Base-by-base conservation (phyloP, 768 basidiomycete species). In the Suillus decipiens region DNA sequence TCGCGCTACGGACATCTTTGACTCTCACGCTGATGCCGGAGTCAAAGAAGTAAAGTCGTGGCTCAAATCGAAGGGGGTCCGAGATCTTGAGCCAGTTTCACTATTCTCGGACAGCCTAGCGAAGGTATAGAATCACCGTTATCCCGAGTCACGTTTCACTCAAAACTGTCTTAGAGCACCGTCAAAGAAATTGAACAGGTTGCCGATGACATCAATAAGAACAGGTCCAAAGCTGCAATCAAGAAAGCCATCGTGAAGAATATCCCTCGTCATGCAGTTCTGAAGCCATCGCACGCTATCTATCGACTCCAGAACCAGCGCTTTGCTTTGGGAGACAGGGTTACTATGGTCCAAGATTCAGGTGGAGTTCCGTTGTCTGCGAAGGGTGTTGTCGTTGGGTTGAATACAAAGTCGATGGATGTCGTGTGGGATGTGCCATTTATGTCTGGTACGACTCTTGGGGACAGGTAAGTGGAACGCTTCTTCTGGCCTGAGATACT, bases 401-500 rank as follows among this genome's bases (percentile, higher is more conserved):
- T 99, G 70, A 93, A 89, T 69, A 77, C 89, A 2, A 92, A 89
- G 71, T 86, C 90, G 4, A 90, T 99, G 84, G 97, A 99, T 73
- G 90, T 99, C 28, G 84, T 96, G 0, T 99, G 97, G 93, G 97
- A 99, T 73, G 89, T 90, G 28, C 84, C 94, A 1, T 99, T 99
- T 77, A 93, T 99, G 86, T 88, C 94, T 24, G 97, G 97, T 8
- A 82, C 84, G 2, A 97, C 92, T 0, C 79, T 99, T 12, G 87
- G 88, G 4, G 93, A 92, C 69, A 82, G 95, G 92, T 94, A 69
- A 24, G 72, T 70, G 43, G 47, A 54, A 31, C 2, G 31, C 28
- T 22, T 19, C 4, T 34, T 11, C 36, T 12, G 9, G 53, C n/a
- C 11, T 31, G n/a, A 12, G 36, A 57, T 12, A 39, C 42, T 62